A percentile compares a stretch with the other conserved stretches of the same genome.
Evolutionary conservation across 257 asterid genomes (phyloP).

Genomic region (Ilex aquifolium): DNA sequence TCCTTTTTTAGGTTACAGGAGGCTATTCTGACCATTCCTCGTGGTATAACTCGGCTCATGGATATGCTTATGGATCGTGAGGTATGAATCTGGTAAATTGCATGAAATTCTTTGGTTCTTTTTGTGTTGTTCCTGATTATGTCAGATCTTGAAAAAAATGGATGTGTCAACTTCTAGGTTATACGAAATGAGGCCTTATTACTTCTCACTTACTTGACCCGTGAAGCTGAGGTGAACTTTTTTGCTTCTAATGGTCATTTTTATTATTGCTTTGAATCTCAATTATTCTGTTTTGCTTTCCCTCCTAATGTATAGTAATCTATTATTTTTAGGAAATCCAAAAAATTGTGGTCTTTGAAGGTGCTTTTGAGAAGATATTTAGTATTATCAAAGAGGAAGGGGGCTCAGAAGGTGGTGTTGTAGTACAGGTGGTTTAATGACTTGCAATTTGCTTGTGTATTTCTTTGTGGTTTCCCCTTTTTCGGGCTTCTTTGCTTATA

Average conservation of each 20-base stretch:
- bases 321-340: slow-evolving; percentile 77
- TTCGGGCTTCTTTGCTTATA: no score
- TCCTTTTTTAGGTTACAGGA: slow-evolving; percentile 71
- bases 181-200: slow-evolving; percentile 85
- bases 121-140: slow-evolving; percentile 1
- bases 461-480: not conserved
- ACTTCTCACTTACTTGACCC: slow-evolving; percentile 90
- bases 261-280: not conserved
- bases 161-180: slow-evolving; percentile 38
- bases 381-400: slow-evolving; percentile 94
- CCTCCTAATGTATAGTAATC: slow-evolving; percentile 7
- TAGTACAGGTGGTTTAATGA: slow-evolving; percentile 67
- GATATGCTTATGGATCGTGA: slow-evolving; percentile 99
- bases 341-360: slow-evolving; percentile 95
- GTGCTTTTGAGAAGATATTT: slow-evolving; percentile 93
- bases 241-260: slow-evolving; percentile 9
- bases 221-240: slow-evolving; percentile 83
- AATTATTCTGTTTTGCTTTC: not conserved
- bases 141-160: not conserved
- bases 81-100: slow-evolving; percentile 43
- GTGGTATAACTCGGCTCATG: slow-evolving; percentile 89
- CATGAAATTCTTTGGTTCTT: slow-evolving; percentile 5
- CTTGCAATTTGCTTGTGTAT: slow-evolving; percentile 3
- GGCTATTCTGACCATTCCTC: slow-evolving; percentile 87
- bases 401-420: slow-evolving; percentile 97